Percentiles rank a stretch among this genome's conserved stretches.
phyloP scores from a whole-genome alignment of 225 moss, liverwort and hornwort species.

The Physcomitrellopsis africana region DNA sequence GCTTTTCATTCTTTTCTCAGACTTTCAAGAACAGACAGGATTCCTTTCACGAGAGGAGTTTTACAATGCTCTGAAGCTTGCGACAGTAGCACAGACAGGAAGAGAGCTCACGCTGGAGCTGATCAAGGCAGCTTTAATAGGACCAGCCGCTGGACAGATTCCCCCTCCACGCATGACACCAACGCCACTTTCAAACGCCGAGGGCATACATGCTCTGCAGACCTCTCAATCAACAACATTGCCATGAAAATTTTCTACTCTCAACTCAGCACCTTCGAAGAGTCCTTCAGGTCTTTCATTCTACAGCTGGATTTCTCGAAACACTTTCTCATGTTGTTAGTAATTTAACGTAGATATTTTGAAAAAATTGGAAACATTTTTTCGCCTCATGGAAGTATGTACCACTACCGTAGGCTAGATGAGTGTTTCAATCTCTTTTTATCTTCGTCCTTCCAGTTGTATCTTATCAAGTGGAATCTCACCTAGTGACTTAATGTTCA shows the following conservation, averaged over 20 bases:
- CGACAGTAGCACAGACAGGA: slow-evolving; percentile 65
- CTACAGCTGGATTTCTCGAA: slow-evolving; percentile 35
- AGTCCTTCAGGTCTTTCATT: slow-evolving; percentile 30
- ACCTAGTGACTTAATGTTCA: too few species aligned
- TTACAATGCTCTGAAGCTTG: slow-evolving; percentile 71
- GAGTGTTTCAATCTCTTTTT: too few species aligned
- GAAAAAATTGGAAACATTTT: too few species aligned
- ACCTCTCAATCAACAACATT: neutral
- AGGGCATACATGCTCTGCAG: neutral
- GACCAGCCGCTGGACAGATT: slow-evolving; percentile 68
- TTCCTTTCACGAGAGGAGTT: slow-evolving; percentile 61
- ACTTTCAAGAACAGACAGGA: slow-evolving; percentile 62
- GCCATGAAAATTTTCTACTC: slow-evolving; percentile 18
- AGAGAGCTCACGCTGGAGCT: slow-evolving; percentile 69
- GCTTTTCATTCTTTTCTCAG: slow-evolving; percentile 33
- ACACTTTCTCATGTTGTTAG: too few species aligned
- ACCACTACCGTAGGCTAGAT: too few species aligned
- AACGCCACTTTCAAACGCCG: slow-evolving; percentile 30
- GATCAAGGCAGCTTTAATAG: slow-evolving; percentile 56
- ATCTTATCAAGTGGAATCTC: too few species aligned
- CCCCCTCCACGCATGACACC: slow-evolving; percentile 71
- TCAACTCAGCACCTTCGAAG: slow-evolving; percentile 46
- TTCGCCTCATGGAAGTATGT: too few species aligned
- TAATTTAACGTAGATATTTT: too few species aligned
- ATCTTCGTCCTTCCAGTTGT: too few species aligned